phyloP scores from a whole-genome alignment of 2,329 filamentous ascomycete genomes.

The Periconia sp. region DNA sequence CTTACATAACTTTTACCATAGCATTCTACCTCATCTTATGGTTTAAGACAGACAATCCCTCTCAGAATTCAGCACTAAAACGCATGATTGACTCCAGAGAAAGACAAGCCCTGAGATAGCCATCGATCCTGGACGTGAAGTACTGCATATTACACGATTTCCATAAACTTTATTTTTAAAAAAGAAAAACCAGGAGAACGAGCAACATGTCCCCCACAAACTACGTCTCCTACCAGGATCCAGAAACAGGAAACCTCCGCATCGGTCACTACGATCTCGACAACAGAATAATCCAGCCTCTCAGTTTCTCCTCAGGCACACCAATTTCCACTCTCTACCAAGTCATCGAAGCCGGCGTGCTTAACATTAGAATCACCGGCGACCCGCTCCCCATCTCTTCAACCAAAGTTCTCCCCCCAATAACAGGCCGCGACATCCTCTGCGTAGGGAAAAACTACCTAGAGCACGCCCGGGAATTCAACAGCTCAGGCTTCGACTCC shows the following conservation, averaged over 20 bases:
- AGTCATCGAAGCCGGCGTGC: conserved; percentile 56
- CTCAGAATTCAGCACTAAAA: too few relatives aligned
- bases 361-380: conserved; percentile 45
- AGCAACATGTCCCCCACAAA: conserved; percentile 44
- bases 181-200: too few relatives aligned
- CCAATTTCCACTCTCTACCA: conserved; percentile 57
- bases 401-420: conserved; percentile 54
- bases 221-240: conserved; percentile 46
- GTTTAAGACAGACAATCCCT: too few relatives aligned
- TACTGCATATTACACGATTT: too few relatives aligned
- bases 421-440: conserved; percentile 59
- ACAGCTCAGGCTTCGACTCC: conserved; percentile 61
- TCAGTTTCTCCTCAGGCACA: conserved; percentile 56
- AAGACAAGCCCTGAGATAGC: too few relatives aligned
- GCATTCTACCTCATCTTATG: too few relatives aligned
- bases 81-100: too few relatives aligned
- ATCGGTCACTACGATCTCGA: conserved; percentile 53
- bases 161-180: too few relatives aligned
- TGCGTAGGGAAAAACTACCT: conserved; percentile 64
- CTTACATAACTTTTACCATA: too few relatives aligned
- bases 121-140: too few relatives aligned
- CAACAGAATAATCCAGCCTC: conserved; percentile 48
- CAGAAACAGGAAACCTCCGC: conserved; percentile 23
- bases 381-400: conserved; percentile 39
- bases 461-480: conserved; percentile 65